These are phyloP conservation scores for Peronosclerospora sorghi DNA, from an alignment of 352 stramenopile species.

Conservation along the genomic window DNA sequence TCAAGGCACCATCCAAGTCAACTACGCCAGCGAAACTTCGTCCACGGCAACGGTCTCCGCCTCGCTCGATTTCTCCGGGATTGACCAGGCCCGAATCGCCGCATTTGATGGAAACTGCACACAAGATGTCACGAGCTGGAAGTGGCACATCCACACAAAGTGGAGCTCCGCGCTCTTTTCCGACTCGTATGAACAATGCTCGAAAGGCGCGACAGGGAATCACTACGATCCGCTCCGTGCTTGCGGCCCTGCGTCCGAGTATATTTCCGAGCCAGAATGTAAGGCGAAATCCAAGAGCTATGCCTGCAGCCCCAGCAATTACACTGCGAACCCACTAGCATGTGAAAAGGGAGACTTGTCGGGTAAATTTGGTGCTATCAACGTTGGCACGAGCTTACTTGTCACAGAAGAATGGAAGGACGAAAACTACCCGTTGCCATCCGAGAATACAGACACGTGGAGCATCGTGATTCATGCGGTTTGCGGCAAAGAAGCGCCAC, in stretches of 20 bases:
- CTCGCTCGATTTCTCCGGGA: slow-evolving; percentile 29
- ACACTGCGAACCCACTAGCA: slow-evolving; percentile 20
- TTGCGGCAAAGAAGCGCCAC: slow-evolving; percentile 31
- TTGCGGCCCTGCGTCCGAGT: slow-evolving; percentile 40
- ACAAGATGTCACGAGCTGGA: slow-evolving; percentile 26
- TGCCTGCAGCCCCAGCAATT: slow-evolving; percentile 29
- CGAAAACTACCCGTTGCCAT: slow-evolving; percentile 27
- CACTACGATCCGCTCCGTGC: slow-evolving; percentile 42
- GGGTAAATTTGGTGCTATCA: slow-evolving; percentile 41
- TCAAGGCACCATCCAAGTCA: slow-evolving; percentile 23
- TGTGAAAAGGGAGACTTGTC: slow-evolving; percentile 53
- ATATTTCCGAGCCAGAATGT: slow-evolving; percentile 16
- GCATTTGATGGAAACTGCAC: slow-evolving; percentile 32
- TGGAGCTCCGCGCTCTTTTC: slow-evolving; percentile 27
- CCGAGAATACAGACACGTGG: slow-evolving; percentile 34
- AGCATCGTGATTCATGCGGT: slow-evolving; percentile 60
- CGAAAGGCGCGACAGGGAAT: slow-evolving; percentile 26
- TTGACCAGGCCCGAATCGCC: slow-evolving; percentile 15
- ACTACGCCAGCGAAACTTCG: slow-evolving; percentile 18
- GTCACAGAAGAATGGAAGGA: slow-evolving; percentile 30
- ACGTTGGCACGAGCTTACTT: slow-evolving; percentile 10
- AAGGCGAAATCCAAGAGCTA: slow-evolving; percentile 26
- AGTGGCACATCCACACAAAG: slow-evolving; percentile 50
- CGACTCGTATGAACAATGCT: slow-evolving; percentile 32
- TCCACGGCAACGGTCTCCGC: slow-evolving; percentile 24